phyloP scores from a whole-genome alignment of 352 stramenopile species.

The Globisporangium abappressorium region DNA sequence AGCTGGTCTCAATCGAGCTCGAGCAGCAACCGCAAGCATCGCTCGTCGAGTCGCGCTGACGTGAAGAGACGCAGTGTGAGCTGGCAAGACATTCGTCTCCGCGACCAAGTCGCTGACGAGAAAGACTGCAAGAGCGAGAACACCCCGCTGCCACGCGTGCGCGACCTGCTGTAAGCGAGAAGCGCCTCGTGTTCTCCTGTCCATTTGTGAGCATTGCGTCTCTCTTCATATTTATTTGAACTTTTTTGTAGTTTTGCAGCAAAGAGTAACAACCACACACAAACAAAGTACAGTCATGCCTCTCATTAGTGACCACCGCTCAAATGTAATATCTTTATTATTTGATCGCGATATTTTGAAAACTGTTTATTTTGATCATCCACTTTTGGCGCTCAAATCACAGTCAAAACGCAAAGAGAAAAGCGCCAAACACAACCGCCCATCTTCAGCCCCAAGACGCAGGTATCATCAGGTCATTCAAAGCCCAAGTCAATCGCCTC shows the following conservation, averaged over 20 bases:
- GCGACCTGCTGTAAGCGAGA: conserved; percentile 14
- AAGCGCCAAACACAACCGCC: too few relatives aligned
- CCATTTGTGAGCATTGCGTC: background rate
- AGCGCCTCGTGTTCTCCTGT: background rate
- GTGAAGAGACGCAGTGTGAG: conserved; percentile 14
- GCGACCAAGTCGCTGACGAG: conserved; percentile 1
- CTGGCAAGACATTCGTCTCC: conserved; percentile 15
- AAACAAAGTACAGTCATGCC: too few relatives aligned
- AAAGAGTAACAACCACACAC: background rate
- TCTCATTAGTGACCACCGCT: too few relatives aligned
- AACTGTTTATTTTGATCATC: too few relatives aligned
- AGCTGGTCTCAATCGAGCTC: background rate
- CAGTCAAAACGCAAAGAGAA: too few relatives aligned
- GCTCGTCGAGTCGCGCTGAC: background rate
- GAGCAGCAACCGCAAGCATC: background rate
- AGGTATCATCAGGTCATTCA: too few relatives aligned
- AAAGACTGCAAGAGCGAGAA: background rate
- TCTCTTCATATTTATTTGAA: conserved; percentile 8
- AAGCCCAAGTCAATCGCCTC: too few relatives aligned
- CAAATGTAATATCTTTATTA: too few relatives aligned
- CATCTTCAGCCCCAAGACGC: too few relatives aligned
- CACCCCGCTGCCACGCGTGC: conserved; percentile 5
- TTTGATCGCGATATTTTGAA: too few relatives aligned
- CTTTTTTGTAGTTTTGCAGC: background rate
- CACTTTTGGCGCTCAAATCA: too few relatives aligned